Evolutionary conservation across 169 alveolate genomes (phyloP), one percentile per base, ranked within the genome.

Genomic region (Eimeria brunetti): DNA sequence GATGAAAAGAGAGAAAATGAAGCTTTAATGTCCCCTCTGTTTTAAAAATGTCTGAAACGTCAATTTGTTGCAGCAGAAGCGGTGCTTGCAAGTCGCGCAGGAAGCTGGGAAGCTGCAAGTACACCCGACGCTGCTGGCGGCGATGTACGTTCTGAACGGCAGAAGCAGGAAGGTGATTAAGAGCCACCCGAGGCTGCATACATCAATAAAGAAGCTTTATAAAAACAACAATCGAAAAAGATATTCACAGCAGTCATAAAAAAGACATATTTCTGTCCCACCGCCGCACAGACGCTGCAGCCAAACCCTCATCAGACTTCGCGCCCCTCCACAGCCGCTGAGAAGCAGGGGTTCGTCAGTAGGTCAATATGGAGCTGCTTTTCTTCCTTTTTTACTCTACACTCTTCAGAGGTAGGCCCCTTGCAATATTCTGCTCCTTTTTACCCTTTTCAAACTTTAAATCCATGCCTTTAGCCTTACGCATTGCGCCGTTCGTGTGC

Each of bases 251-350:
- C 67, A 49, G 7, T 80, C 67, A 53, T 80, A 80, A 53, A 80
- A n/a, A n/a, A n/a, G 71, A 80, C 67, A 46, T 53, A 49, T 53
- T 30, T 51, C 71, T 7, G 46, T 80, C 67, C 46, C 38, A 24
- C 67, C 30, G 67, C 9, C 89, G 46, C 89, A 46, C 89, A n/a
- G 71, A 49, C 36, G 69, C 89, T 14, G 71, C 89, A 46, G 89
- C 71, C 89, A 80, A 69, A 80, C 89, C 46, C 89, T 73, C 84
- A 36, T 33, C 71, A 80, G 49, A 80, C 89, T 56, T 80, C 71
- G 46, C 67, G 89, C 89, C 89, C 67, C 89, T 80, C 89, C 89
- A 75, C 84, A 44, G 69, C 67, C 88, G 60, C 88, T 78, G 88
- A 18, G 62, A 53, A 53, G 89, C 62, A 80, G 89, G 36, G 67